Percentiles rank a stretch among this genome's conserved stretches.
These are phyloP conservation scores for Yarrowia sp. DNA, from an alignment of 805 yeast species.

Conservation along the genomic window DNA sequence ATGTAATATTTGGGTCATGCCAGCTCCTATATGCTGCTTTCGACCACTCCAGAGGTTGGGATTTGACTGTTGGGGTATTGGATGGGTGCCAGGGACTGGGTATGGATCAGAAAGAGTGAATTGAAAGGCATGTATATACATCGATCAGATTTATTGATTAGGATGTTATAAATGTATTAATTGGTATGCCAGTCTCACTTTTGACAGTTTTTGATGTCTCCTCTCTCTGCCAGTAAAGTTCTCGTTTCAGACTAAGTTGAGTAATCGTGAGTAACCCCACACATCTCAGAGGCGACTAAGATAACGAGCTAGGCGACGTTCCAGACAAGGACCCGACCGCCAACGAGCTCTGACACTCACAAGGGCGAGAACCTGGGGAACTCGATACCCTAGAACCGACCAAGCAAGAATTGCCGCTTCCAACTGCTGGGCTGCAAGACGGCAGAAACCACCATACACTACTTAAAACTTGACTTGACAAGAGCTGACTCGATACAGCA, in stretches of 20 bases:
- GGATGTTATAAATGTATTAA: too few species aligned
- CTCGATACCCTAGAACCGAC: neutral
- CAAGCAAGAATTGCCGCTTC: neutral
- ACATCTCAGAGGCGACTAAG: conserved; percentile 5
- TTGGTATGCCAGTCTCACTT: too few species aligned
- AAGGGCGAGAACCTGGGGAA: neutral
- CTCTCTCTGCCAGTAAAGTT: neutral
- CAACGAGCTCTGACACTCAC: neutral
- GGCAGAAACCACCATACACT: neutral
- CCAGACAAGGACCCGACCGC: conserved; percentile 5
- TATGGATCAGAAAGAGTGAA: too few species aligned
- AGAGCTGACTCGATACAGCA: neutral
- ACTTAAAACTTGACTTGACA: neutral
- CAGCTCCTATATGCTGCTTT: neutral
- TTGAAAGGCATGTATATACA: too few species aligned
- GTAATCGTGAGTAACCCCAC: neutral
- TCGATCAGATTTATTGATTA: too few species aligned
- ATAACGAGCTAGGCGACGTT: neutral
- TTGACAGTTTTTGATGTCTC: too few species aligned
- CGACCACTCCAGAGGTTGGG: neutral
- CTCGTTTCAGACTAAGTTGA: neutral
- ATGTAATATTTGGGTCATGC: neutral
- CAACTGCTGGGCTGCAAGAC: neutral
- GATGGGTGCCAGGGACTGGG: too few species aligned
- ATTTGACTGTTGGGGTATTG: neutral